Evolutionary conservation across 2,329 filamentous ascomycete genomes (phyloP).

Genomic region (Endothia cerciana): DNA sequence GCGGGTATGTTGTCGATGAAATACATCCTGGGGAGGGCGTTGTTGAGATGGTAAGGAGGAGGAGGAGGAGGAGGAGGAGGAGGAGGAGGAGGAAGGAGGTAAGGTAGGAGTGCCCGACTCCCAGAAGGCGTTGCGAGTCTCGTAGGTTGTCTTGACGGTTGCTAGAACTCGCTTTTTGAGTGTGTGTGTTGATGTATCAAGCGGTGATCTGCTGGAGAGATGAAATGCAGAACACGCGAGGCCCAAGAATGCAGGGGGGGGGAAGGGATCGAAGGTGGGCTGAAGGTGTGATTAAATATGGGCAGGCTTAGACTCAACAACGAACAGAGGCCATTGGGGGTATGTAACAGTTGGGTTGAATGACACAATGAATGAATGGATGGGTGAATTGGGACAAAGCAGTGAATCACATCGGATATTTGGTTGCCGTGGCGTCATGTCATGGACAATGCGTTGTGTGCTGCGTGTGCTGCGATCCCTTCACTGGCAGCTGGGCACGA

Average conservation of each 20-base stretch:
- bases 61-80: neutral
- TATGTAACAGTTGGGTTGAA: neutral
- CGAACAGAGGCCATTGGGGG: conserved; percentile 1
- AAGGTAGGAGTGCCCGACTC: conserved; percentile 2
- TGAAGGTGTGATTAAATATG: conserved; percentile 4
- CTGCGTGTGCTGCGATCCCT: neutral
- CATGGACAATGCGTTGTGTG: neutral
- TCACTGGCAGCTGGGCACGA: neutral
- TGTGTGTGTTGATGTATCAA: neutral
- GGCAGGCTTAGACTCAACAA: neutral
- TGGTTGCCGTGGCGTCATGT: neutral
- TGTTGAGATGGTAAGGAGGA: no score
- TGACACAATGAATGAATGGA: no score
- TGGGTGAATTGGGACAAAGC: neutral
- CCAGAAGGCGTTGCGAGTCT: neutral
- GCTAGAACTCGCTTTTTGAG: neutral
- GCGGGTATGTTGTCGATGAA: neutral
- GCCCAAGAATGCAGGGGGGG: conserved; percentile 1
- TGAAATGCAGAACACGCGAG: neutral
- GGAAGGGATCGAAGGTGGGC: neutral
- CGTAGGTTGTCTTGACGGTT: neutral
- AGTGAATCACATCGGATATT: neutral
- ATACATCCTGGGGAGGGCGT: neutral
- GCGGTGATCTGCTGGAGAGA: neutral
- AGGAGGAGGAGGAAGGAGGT: neutral